Conservation (phyloP, 1,284 basidiomycete species). For the Ceratobasidium sp. region DNA sequence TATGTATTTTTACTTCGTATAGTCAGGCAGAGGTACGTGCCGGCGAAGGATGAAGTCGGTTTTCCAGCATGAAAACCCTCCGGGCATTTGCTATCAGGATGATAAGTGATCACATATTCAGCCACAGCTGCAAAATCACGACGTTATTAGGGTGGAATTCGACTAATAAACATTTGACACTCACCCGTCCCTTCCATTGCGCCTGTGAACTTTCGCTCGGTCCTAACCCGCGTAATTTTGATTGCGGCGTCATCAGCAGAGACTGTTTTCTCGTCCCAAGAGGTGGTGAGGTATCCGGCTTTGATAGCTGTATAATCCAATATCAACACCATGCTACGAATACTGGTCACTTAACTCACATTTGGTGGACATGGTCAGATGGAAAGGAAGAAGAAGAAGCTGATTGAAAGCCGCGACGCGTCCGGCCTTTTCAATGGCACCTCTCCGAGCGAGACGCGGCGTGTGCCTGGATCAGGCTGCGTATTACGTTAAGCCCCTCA, state of each 20-base stretch:
- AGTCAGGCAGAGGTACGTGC: background rate
- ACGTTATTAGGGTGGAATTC: background rate
- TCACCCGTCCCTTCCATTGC: conserved; percentile 39
- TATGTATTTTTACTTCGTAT: too few species aligned
- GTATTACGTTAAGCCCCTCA: background rate
- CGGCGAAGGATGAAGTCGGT: conserved; percentile 37
- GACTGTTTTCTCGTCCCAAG: conserved; percentile 41
- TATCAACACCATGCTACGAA: background rate
- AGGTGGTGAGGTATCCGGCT: conserved; percentile 11
- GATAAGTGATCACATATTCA: conserved; percentile 43
- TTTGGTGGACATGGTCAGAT: conserved; percentile 5
- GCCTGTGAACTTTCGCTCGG: conserved; percentile 44
- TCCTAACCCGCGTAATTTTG: conserved; percentile 40
- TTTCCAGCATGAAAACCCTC: conserved; percentile 33
- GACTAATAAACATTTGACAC: background rate
- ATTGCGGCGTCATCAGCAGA: conserved; percentile 15
- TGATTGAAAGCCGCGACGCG: background rate
- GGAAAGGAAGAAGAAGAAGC: background rate
- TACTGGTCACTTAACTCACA: background rate
- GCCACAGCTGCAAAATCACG: conserved; percentile 8
- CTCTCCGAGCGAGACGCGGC: background rate
- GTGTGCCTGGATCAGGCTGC: conserved; percentile 8
- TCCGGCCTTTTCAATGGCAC: background rate
- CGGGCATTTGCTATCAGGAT: conserved; percentile 13
- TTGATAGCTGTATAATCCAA: background rate